Conservation (phyloP, 202 grass and related monocot species). For the Sporobolus alterniflorus region DNA sequence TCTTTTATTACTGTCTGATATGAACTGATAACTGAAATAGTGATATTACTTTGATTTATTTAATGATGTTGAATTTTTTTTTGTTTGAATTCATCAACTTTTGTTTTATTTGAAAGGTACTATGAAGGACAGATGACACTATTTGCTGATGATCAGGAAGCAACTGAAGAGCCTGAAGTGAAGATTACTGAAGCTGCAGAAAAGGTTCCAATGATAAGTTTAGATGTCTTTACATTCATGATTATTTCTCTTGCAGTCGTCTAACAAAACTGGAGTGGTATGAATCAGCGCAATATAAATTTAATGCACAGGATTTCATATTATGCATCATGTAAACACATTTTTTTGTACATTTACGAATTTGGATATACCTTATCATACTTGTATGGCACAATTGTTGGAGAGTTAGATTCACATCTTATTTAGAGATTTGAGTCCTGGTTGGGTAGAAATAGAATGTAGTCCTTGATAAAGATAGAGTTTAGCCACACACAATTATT, state of each 20-base stretch:
- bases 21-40: neutral
- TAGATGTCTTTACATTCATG: neutral
- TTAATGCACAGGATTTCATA: neutral
- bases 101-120: conserved; percentile 59
- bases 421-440: too few species aligned
- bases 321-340: neutral
- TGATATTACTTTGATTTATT: neutral
- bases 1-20: neutral
- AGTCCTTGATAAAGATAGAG: too few species aligned
- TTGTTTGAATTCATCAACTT: neutral
- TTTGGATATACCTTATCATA: neutral
- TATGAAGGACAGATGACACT: conserved; percentile 73
- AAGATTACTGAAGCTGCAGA: conserved; percentile 89
- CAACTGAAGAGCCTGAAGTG: conserved; percentile 61
- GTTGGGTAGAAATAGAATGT: too few species aligned
- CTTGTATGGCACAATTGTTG: neutral
- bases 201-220: conserved; percentile 57
- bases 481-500: too few species aligned
- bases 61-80: conserved; percentile 21
- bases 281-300: neutral
- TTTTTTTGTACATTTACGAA: neutral
- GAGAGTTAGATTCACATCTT: too few species aligned
- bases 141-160: conserved; percentile 59
- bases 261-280: neutral
- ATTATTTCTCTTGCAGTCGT: neutral